Evolutionary conservation across 106 monocot species (phyloP), one percentile per base, ranked within the genome.

Genomic region (Xerophyta viscosa): DNA sequence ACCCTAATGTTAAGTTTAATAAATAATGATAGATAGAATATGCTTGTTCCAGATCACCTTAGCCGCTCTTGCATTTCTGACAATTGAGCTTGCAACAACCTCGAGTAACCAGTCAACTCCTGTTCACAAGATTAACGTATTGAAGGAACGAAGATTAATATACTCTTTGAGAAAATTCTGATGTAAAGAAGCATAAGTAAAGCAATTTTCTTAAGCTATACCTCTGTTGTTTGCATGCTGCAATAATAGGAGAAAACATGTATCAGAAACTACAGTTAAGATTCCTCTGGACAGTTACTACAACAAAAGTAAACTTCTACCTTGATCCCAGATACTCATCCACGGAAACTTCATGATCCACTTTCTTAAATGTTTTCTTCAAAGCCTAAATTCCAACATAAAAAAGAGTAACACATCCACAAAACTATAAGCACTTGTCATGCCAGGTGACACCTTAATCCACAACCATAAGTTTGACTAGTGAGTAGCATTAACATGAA

Each of bases 281-380:
- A 20, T n/a, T 20, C 29, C 11, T 21, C 44, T 19, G 6, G 9
- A 46, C 53, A 28, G 24, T 51, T 23, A 57, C 2, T 19, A 20
- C 19, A 22, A 13, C 27, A n/a, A 49, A 69, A 61, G 6, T 23
- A 4, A 54, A 39, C 17, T 46, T 31, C 27, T 60, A 84, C 93
- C 84, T 81, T 49, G 71, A 78, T 30, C 75, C 80, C 15, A 83
- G 44, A 52, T 88, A 84, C 18, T 94, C 88, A 13, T 84, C 53
- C 37, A 94, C 84, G 54, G 80, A 73, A n/a, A 94, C 84, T 50
- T 84, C 84, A 58, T 94, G 93, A 36, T 94, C 93, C 58, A 84
- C 57, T 42, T 88, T 88, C 60, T 84, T 94, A 67, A 94, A 94
- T 47, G 93, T 88, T 50, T 88, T 94, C 67, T 81, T 94, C 44